phyloP scores from a whole-genome alignment of 176 grass and related monocot species.

The Eremochloa ophiuroides region DNA sequence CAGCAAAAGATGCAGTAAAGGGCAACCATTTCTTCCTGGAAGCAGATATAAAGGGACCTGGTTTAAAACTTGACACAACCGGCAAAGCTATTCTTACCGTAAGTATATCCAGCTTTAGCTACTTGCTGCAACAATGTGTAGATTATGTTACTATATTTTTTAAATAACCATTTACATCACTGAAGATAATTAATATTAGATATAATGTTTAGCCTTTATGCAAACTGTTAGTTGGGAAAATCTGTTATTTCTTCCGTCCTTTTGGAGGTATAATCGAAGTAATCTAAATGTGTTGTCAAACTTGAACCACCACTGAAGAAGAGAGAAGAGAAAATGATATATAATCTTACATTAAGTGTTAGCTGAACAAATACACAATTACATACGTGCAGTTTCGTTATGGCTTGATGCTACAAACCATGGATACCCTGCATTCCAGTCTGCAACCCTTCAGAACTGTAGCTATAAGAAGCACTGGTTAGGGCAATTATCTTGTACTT shows the following conservation, averaged over 20 bases:
- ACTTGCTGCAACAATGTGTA: not conserved
- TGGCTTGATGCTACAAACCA: not conserved
- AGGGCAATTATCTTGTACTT: not conserved
- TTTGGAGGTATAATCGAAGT: not conserved
- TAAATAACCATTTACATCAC: slow-evolving; percentile 5
- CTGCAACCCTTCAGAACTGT: not conserved
- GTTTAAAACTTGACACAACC: slow-evolving; percentile 87
- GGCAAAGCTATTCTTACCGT: slow-evolving; percentile 92
- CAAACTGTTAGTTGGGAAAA: slow-evolving; percentile 5
- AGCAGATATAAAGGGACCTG: slow-evolving; percentile 85
- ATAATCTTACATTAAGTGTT: not conserved
- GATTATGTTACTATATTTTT: not conserved
- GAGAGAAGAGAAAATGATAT: not conserved
- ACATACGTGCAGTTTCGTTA: not conserved
- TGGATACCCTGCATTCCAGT: not conserved
- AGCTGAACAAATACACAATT: not conserved
- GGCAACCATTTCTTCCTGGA: slow-evolving; percentile 98
- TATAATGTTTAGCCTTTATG: not conserved
- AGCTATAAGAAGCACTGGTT: not conserved
- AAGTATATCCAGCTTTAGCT: slow-evolving; percentile 39
- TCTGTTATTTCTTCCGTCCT: not conserved
- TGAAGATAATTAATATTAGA: not conserved
- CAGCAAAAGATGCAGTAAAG: slow-evolving; percentile 47
- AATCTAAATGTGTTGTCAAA: not conserved
- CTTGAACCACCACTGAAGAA: not conserved